These are phyloP conservation scores for Prunus yedoensis DNA, from an alignment of 331 rosid species.

Conservation along the genomic window DNA sequence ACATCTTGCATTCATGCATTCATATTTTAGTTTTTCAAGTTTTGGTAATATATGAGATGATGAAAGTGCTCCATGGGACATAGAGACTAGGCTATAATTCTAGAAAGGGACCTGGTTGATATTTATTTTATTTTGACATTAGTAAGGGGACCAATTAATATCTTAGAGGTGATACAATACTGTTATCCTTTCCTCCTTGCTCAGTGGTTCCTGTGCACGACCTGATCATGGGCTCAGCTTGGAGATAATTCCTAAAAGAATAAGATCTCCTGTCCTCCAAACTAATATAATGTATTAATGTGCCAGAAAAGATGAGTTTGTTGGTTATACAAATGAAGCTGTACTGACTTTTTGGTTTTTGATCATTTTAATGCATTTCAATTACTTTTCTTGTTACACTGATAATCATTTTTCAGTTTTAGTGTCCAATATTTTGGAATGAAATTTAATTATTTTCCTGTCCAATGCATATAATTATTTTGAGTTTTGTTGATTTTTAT, in stretches of 20 bases:
- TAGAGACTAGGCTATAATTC: too few relatives aligned
- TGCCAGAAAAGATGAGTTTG: background rate
- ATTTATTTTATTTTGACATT: background rate
- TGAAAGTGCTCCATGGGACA: too few relatives aligned
- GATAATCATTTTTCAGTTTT: background rate
- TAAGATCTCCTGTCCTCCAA: background rate
- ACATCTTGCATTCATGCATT: too few relatives aligned
- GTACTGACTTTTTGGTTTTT: background rate
- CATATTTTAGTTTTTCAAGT: too few relatives aligned
- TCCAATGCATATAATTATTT: background rate
- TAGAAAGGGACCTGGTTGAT: background rate
- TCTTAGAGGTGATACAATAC: background rate
- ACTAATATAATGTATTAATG: background rate
- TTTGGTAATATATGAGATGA: too few relatives aligned
- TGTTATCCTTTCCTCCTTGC: background rate
- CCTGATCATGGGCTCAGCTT: background rate
- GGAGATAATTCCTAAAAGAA: background rate
- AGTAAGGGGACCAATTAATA: background rate
- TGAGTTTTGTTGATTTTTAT: background rate
- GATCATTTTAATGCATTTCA: background rate
- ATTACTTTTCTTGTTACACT: background rate
- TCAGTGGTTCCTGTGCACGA: conserved; percentile 2
- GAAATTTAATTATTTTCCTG: background rate
- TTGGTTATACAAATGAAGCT: background rate
- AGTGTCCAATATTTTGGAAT: background rate